Evolutionary conservation across 78 protist species (phyloP), one percentile per base, ranked within the genome.

Genomic region (Trichosphaerium sp.): DNA sequence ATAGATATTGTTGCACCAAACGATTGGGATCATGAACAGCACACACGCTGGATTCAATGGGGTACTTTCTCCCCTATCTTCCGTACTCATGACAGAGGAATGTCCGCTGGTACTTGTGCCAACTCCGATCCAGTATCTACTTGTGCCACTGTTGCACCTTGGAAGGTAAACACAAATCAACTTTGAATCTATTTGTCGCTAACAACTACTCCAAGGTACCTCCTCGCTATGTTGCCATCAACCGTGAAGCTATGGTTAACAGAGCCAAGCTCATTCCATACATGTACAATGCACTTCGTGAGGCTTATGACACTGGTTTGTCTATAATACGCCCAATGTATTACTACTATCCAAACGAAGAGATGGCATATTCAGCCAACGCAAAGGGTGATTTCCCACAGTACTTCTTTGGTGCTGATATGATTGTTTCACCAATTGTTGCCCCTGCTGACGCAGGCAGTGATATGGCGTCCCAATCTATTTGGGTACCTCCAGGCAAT

Each of bases 1-100:
- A n/a, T n/a, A n/a, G n/a, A n/a, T n/a, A n/a, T n/a, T n/a, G n/a
- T n/a, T n/a, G n/a, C n/a, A n/a, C n/a, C n/a, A 83, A 79, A 31
- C 71, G 61, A 21, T 62, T 31, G 37, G n/a, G n/a, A n/a, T n/a
- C n/a, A n/a, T n/a, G n/a, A n/a, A n/a, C n/a, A n/a, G 28, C 76
- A 43, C 80, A 18, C 35, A 10, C 58, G 88, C 1, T 82, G 88
- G 88, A 34, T 73, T 18, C 88, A 82, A 58, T 62, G 65, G 55
- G 80, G 74, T 12, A 18, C 52, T 11, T 42, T 44, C 69, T 65
- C 74, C 39, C 70, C 64, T 41, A 28, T 57, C 14, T 6, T 40
- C 48, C 39, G 69, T 14, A 8, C 41, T 18, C 83, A 70, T 31
- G 76, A 40, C 4, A 23, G 49, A 18, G 71, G 76, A 0, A 0